Percentiles rank a stretch among this genome's conserved stretches.
These are phyloP conservation scores for Cordia subcordata DNA, from an alignment of 257 asterid species.

Conservation along the genomic window DNA sequence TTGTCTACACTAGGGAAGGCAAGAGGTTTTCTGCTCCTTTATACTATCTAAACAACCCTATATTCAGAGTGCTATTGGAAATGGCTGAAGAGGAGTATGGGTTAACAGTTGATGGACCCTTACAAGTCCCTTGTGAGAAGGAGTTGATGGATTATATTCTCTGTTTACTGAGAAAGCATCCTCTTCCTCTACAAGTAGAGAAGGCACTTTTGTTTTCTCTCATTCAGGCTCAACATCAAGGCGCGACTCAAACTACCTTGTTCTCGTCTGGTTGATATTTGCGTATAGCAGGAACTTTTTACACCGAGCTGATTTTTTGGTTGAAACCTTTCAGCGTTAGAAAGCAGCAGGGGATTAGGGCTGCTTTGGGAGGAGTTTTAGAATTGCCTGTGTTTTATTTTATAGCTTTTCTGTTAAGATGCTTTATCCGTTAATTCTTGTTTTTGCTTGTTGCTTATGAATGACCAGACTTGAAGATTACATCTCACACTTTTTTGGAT, in stretches of 20 bases:
- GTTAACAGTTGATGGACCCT: slow-evolving; percentile 31
- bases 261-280: slow-evolving; percentile 13
- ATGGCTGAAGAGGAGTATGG: slow-evolving; percentile 64
- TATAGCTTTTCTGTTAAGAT: too few species aligned
- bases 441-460: too few species aligned
- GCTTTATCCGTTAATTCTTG: too few species aligned
- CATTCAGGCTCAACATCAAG: slow-evolving; percentile 11
- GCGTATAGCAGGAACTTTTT: too few species aligned
- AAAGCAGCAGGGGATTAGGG: too few species aligned
- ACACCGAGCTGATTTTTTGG: too few species aligned
- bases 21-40: slow-evolving; percentile 33
- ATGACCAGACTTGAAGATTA: too few species aligned
- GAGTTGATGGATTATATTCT: slow-evolving; percentile 34
- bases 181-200: slow-evolving; percentile 21
- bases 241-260: slow-evolving; percentile 12
- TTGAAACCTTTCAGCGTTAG: too few species aligned
- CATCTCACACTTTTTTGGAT: too few species aligned
- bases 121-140: slow-evolving; percentile 42
- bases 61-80: slow-evolving; percentile 44
- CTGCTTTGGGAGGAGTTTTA: neutral
- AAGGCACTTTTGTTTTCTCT: slow-evolving; percentile 10
- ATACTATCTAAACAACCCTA: slow-evolving; percentile 42
- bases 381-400: too few species aligned
- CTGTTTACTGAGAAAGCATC: slow-evolving; percentile 15
- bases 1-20: slow-evolving; percentile 46